Evolutionary conservation across 2,329 filamentous ascomycete genomes (phyloP).

Genomic region (Fusarium nematophilum): DNA sequence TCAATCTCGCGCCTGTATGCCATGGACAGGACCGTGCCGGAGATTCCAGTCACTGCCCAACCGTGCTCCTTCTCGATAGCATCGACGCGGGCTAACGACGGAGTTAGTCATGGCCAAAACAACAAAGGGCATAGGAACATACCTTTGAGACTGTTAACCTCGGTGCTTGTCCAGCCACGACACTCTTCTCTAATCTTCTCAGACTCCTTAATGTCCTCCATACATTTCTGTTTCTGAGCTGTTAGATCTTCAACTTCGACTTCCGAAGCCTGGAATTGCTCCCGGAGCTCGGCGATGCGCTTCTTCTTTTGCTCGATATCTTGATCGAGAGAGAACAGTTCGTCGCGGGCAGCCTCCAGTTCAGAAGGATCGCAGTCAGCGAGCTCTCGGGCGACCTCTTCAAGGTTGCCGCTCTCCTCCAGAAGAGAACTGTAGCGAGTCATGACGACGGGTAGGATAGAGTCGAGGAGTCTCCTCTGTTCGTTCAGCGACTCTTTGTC

Average conservation of each 20-base stretch:
- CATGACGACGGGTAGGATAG: conserved; percentile 73
- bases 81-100: conserved; percentile 69
- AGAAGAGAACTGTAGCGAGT: conserved; percentile 71
- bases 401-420: conserved; percentile 73
- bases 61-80: conserved; percentile 73
- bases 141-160: conserved; percentile 85
- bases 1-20: conserved; percentile 78
- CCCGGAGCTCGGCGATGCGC: conserved; percentile 73
- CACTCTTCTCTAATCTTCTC: conserved; percentile 89
- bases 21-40: conserved; percentile 75
- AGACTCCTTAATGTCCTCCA: conserved; percentile 82
- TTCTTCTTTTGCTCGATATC: conserved; percentile 77
- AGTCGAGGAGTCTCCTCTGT: conserved; percentile 75
- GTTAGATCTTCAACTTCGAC: conserved; percentile 70
- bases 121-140: conserved; percentile 33
- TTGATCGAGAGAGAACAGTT: conserved; percentile 71
- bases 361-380: conserved; percentile 85
- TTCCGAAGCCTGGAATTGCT: conserved; percentile 75
- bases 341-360: conserved; percentile 77
- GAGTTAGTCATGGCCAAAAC: conserved; percentile 49
- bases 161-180: conserved; percentile 86
- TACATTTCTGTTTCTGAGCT: conserved; percentile 74
- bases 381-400: conserved; percentile 78
- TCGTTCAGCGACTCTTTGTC: conserved; percentile 76
- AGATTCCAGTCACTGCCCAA: conserved; percentile 77